Evolutionary conservation across 169 alveolate genomes (phyloP), one percentile per base, ranked within the genome.

Genomic region (Cryptosporidium ubiquitum): DNA sequence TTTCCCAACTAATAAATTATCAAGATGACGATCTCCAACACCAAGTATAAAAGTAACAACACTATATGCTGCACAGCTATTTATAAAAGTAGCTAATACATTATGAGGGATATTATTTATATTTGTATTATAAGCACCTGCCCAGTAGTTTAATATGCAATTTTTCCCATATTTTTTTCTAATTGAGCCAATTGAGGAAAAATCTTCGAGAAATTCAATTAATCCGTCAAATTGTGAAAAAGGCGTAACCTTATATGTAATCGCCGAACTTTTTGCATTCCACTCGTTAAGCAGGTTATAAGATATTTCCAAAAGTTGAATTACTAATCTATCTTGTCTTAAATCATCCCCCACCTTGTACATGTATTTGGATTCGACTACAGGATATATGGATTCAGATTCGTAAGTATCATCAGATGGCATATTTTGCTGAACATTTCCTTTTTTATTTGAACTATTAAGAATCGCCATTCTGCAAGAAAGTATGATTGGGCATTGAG

Each of bases 21-120:
- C 99, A 69, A 97, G 92, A 93, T 99, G 99, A 29, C 99, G 93
- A 93, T 99, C 99, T 10, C 99, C 99, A 2, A 99, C 96, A 29
- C 99, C 99, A 84, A 99, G 93, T 31, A 99, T 91, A 92, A 97
- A 98, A 1, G 99, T 98, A 33, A 97, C 95, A 16, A 98, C 99
- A 91, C 99, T 96, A 93, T 98, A 97, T 16, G 99, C 99, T 1
- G 99, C 99, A 84, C 99, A 96, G 61, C 99, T 96, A 47, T 96
- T 93, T 29, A 98, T 94, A 91, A 98, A 96, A 57, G 94, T 97
- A 51, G 94, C 97, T 70, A 95, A 7, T 6, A 79, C 74, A 61
- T 23, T 33, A 16, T 12, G 68, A 64, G 85, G 75, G 26, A 91
- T 57, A n/a, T 60, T 44, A 47, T 69, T 55, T 40, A 74, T 29